Evolutionary conservation across 1,139 yeast genomes (phyloP), one percentile per base, ranked within the genome.

Genomic region (Blastobotrys illinoisensis): DNA sequence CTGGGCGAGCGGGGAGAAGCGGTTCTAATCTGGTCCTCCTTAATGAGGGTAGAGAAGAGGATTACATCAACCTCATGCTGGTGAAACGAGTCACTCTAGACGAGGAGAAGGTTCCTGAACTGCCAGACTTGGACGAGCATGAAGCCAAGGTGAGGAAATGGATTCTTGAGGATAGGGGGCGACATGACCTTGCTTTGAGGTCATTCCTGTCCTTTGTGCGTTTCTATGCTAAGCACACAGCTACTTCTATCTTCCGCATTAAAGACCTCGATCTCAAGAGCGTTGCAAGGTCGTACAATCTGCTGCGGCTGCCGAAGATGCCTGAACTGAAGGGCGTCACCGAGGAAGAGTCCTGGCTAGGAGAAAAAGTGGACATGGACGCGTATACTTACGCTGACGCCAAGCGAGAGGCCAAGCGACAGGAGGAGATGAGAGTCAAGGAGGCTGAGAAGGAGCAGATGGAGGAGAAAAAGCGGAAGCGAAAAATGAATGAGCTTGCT

Each of bases 161-260:
- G 85, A 73, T 88, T 56, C 71, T 87, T 26, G 76, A 75, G 24
- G 97, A 91, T 67, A 72, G 97, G 54, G 82, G 84, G 0, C 77
- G 88, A 52, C 95, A 89, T 69, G 98, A 93, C 63, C 76, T 80
- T 40, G 95, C 91, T 0, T 75, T 93, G 1, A 79, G 81, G 59
- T 79, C 97, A 2, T 93, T 85, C 67, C 95, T 95, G 46, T 91
- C 95, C 1, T 93, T 85, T 66, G 79, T 88, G 2, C 78, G 87
- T 56, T 88, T 88, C 66, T 95, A 93, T 67, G 81, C 93, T 13
- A 90, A 89, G 66, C 99, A 95, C 71, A 73, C 88, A n/a, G 96
- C 97, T 0, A 77, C 86, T 9, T 90, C 97, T 0, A 93, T 95
- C 43, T 95, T 95, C 73, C 77, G 99, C 58, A 65, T 88, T 19